Evolutionary conservation across 176 grass and related monocot genomes (phyloP), one percentile per base, ranked within the genome.

Genomic region (Eleusine coracana): DNA sequence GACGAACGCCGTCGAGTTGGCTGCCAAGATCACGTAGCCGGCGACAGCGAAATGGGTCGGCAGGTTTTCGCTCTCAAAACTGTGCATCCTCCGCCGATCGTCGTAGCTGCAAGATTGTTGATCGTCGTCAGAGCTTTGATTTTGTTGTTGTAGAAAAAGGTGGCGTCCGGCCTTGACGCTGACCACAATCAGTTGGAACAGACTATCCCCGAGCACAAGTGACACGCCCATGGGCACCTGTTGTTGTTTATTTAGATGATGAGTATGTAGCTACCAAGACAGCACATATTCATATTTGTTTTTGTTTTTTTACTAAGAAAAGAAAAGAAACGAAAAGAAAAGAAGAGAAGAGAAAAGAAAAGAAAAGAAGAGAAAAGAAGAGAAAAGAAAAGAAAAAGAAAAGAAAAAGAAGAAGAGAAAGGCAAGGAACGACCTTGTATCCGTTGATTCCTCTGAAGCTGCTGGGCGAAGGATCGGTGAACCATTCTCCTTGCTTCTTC

Each of bases 391-490:
- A 10, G 2, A 46, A 46, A 1, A 12, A 46, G 11, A 10, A 12
- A 46, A 46, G 44, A 46, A 45, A 45, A 46, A 10, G 44, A 44
- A 7, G 41, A 44, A 7, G 41, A 44, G 9, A 9, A 44, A 6
- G 41, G 31, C 31, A 34, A 34, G 31, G 31, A 34, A 34, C 31
- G 5, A 83, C 81, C 80, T 66, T 93, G 84, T 90, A 90, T 0
- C 91, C 91, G 42, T 84, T 85, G 69, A 93, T 50, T 1, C 91
- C 91, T 71, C 44, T 87, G 13, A 88, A 69, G 55, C 79, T 93
- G 70, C n/a, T 71, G 0, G 62, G 44, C 0, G 88, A 72, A 31
- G 75, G 46, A 8, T 80, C 67, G 11, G 88, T 77, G 64, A 83
- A 90, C 91, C 91, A 88, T 1, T 16, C 5, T 21, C 91, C 91